Evolutionary conservation across 2,329 filamentous ascomycete genomes (phyloP).

Genomic region (Coleophoma crateriformis): DNA sequence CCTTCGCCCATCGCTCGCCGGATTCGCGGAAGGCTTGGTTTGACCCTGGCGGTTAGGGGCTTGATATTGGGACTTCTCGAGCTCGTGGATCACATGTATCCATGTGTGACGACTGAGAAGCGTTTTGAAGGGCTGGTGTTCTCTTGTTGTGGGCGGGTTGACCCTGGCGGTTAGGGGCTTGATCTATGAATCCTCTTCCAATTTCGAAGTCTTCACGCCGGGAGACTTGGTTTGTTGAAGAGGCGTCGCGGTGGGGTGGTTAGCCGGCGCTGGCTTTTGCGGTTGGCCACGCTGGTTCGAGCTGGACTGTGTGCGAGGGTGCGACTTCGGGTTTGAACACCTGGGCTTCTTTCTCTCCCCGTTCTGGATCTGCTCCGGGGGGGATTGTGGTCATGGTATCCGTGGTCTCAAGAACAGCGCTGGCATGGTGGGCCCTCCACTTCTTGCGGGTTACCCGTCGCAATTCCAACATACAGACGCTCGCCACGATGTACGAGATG

Average conservation of each 20-base stretch:
- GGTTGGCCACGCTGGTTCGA: neutral
- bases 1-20: neutral
- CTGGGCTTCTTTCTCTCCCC: no score
- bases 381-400: no score
- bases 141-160: neutral
- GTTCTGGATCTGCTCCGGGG: no score
- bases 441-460: constrained; percentile 4
- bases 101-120: neutral
- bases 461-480: constrained; percentile 26
- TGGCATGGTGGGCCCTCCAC: neutral
- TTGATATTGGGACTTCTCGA: neutral
- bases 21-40: neutral
- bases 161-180: constrained; percentile 1
- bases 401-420: neutral
- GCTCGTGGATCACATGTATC: no score
- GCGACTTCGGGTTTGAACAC: no score
- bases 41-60: neutral
- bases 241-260: neutral
- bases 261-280: neutral
- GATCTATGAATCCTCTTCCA: neutral
- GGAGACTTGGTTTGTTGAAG: neutral
- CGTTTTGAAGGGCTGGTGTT: neutral
- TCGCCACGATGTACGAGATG: constrained; percentile 28
- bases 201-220: neutral
- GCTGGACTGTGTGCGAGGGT: neutral